Percentiles rank a stretch among this genome's conserved stretches.
phyloP scores from a whole-genome alignment of 306 rosid species.

The Casuarina cunninghamiana region DNA sequence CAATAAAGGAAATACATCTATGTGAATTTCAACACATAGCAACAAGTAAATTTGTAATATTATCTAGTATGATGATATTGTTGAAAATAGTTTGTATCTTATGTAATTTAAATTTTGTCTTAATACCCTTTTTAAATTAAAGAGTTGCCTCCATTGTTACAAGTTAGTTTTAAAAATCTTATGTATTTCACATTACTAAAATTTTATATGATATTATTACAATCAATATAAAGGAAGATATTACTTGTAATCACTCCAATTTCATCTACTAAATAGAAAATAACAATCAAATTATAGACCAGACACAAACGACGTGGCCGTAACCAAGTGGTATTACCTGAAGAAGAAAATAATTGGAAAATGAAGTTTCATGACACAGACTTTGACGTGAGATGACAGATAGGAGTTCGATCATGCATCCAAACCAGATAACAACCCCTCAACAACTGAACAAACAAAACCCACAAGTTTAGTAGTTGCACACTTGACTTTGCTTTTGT shows the following conservation, averaged over 20 bases:
- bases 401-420: constrained; percentile 32
- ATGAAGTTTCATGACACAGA: constrained; percentile 21
- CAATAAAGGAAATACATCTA: no score
- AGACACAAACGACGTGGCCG: not conserved
- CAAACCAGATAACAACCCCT: constrained; percentile 61
- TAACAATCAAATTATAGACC: not conserved
- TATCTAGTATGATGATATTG: no score
- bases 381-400: constrained; percentile 32
- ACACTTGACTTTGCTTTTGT: constrained; percentile 42
- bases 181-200: no score
- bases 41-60: no score
- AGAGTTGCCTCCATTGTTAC: no score
- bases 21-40: no score
- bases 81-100: no score
- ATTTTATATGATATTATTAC: no score
- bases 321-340: no score
- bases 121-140: no score
- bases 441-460: constrained; percentile 62
- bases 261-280: not conserved
- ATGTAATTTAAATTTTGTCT: no score
- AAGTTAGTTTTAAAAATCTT: no score
- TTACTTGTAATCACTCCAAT: not conserved
- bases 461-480: constrained; percentile 41
- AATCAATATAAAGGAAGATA: not conserved
- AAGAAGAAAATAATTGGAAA: constrained; percentile 11